Base-by-base conservation (phyloP, 176 grass and related monocot species). In the sorghum (Sorghum bicolor) region DNA sequence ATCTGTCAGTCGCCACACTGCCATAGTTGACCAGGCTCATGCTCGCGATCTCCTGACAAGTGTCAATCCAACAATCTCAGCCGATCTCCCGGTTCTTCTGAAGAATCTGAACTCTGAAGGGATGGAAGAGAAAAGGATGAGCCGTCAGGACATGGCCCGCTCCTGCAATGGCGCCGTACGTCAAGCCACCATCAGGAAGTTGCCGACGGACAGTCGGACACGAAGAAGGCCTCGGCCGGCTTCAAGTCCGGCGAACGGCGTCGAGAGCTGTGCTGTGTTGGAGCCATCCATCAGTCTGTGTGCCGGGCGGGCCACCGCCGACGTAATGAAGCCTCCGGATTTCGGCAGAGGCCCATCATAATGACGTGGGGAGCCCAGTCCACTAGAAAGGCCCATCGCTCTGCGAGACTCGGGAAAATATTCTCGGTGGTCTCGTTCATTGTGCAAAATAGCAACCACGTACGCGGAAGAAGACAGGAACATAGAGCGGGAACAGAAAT, bases 1-100 rank as follows among this genome's bases (percentile, higher is more conserved):
- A 44, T 77, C 44, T 90, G 43, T 82, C 83, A 78, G 82, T 17
- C 63, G 16, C 62, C 74, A 70, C 47, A 67, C 34, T 41, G 40
- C 34, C 25, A 11, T 15, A 57, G 79, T 81, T 81, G 66, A 81
- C 47, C 47, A 70, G 66, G 65, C 13, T 40, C 2, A 8, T 58
- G 47, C 24, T 17, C 6, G 47, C 25, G 2, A 20, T 30, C 24
- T 58, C 13, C 17, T 40, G 83, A 78, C 74, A 85, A 45, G 64
- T 83, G 58, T 75, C 71, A 0, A 33, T 41, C 14, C 81, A 25
- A 39, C 53, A 74, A 64, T 47, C 71, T 52, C 17, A 39, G 36
- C 5, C 52, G 29, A 5, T n/a, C n/a, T n/a, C 4, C 3, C n/a
- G 4, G 6, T 29, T 30, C 25, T 15, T 63, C 24, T 1, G 11